A percentile compares a stretch with the other conserved stretches of the same genome.
Conservation (phyloP, 352 stramenopile species). For the Proteromonas lacertae region DNA sequence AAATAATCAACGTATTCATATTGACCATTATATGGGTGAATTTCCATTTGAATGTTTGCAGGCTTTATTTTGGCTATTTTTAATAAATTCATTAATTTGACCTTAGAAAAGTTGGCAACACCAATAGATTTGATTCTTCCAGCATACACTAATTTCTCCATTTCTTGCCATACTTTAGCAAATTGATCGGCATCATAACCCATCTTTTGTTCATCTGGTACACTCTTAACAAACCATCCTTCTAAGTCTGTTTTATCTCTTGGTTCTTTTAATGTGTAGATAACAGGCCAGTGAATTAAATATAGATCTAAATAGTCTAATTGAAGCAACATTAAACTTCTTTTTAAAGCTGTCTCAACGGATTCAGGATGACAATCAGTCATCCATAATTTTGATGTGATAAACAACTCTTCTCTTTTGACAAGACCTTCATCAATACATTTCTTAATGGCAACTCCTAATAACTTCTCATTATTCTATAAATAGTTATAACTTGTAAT, state of each 20-base stretch:
- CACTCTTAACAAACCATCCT: constrained; percentile 5
- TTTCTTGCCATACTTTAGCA: constrained; percentile 17
- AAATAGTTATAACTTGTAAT: too few relatives aligned
- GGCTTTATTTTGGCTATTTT: constrained; percentile 14
- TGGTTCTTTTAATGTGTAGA: constrained; percentile 3
- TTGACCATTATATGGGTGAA: constrained; percentile 29
- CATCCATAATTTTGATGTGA: constrained; percentile 35
- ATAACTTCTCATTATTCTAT: too few relatives aligned
- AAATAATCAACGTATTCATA: constrained; percentile 18
- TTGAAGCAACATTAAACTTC: constrained; percentile 21
- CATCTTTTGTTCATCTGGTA: background rate
- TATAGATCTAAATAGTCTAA: constrained; percentile 38
- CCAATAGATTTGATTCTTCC: constrained; percentile 21
- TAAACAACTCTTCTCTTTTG: too few relatives aligned
- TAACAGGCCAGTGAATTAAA: constrained; percentile 32
- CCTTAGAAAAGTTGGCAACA: constrained; percentile 37
- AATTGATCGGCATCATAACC: background rate
- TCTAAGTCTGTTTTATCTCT: background rate
- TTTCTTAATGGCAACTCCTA: too few relatives aligned
- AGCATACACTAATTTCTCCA: constrained; percentile 27
- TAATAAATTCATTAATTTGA: constrained; percentile 22
- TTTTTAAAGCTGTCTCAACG: constrained; percentile 18
- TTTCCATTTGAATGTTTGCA: constrained; percentile 27
- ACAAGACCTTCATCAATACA: too few relatives aligned
- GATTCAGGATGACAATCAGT: constrained; percentile 20